These are phyloP conservation scores for Penicillium sp. DNA, from an alignment of 2,329 filamentous ascomycete species.

Conservation along the genomic window DNA sequence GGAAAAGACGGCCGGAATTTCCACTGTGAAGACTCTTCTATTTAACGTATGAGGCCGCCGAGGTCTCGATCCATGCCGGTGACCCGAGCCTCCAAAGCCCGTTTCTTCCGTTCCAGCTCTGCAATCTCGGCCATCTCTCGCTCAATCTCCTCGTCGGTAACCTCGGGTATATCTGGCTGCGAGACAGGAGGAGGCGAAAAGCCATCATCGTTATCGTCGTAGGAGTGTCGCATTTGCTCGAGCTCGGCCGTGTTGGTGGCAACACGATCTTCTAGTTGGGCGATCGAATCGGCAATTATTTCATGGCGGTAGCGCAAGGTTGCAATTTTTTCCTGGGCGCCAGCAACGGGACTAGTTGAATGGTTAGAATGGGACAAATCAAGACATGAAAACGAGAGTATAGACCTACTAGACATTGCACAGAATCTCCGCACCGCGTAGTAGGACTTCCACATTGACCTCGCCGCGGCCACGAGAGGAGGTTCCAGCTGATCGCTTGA, in stretches of 20 bases:
- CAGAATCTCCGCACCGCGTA: slow-evolving; percentile 87
- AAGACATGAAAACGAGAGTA: background rate
- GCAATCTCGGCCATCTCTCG: slow-evolving; percentile 59
- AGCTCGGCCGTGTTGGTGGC: slow-evolving; percentile 75
- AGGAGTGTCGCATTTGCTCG: slow-evolving; percentile 68
- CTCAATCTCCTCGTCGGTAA: slow-evolving; percentile 50
- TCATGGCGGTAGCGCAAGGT: slow-evolving; percentile 72
- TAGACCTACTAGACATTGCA: slow-evolving; percentile 75
- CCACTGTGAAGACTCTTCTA: background rate
- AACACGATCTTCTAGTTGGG: slow-evolving; percentile 80
- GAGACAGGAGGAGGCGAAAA: slow-evolving; percentile 50
- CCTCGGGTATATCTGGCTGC: slow-evolving; percentile 26
- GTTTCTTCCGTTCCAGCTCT: slow-evolving; percentile 67
- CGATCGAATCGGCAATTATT: slow-evolving; percentile 72
- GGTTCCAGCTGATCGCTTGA: slow-evolving; percentile 64
- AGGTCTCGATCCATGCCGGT: slow-evolving; percentile 70
- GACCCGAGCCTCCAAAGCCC: slow-evolving; percentile 65
- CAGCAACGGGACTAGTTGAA: slow-evolving; percentile 67
- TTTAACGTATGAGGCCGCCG: slow-evolving; percentile 62
- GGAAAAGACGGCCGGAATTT: background rate
- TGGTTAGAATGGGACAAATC: slow-evolving; percentile 17
- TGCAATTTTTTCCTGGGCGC: slow-evolving; percentile 76
- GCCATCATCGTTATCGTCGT: slow-evolving; percentile 60
- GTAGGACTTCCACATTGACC: slow-evolving; percentile 81
- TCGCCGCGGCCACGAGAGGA: slow-evolving; percentile 65